These are phyloP conservation scores for Ulota crispa DNA, from an alignment of 225 moss, liverwort and hornwort species.

Conservation along the genomic window DNA sequence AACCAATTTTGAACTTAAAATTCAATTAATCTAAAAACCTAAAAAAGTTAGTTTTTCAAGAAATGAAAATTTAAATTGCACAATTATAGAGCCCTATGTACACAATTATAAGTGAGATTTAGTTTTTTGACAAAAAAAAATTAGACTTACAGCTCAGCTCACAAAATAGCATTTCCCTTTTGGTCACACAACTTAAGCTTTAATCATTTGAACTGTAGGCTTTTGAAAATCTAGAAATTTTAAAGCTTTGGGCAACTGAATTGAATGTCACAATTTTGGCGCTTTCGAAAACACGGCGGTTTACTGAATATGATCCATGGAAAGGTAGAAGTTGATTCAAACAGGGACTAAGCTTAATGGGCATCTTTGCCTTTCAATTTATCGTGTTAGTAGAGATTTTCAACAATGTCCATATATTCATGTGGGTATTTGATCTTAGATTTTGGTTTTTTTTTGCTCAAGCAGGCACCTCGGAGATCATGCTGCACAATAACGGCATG, in stretches of 20 bases:
- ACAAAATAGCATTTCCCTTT: no score
- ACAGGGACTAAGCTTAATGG: background rate
- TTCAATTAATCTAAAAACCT: no score
- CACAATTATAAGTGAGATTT: no score
- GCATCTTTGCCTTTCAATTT: background rate
- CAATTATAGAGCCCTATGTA: no score
- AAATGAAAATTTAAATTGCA: no score
- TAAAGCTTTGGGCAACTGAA: background rate
- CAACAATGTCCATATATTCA: background rate
- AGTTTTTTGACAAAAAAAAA: no score
- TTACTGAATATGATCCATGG: background rate
- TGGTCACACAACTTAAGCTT: background rate
- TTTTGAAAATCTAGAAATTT: no score
- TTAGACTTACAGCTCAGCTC: no score
- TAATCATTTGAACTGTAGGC: no score
- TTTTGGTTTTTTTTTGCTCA: background rate
- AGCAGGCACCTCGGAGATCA: conserved; percentile 44
- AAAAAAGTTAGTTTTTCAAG: no score
- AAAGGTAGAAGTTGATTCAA: background rate
- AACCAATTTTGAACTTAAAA: no score
- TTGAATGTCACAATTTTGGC: background rate
- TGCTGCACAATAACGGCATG: conserved; percentile 41
- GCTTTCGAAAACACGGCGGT: background rate
- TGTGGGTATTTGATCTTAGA: background rate
- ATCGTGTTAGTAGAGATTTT: background rate